Conservation (phyloP, 2,329 filamentous ascomycete species). For the Pseudogymnoascus sp. region DNA sequence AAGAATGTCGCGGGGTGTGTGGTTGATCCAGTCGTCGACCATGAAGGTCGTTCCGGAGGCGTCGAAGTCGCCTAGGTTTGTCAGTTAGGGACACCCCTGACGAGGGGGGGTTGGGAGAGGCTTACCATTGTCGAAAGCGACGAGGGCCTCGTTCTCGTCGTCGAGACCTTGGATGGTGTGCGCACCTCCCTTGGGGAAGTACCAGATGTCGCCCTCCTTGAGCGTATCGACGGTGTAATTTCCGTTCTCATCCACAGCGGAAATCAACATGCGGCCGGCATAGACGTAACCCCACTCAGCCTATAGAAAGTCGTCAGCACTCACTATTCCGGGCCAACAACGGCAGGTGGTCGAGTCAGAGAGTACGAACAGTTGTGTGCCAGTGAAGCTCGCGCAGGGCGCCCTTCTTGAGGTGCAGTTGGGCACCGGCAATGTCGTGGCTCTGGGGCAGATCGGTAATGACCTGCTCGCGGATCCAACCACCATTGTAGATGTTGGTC, state of each 20-base stretch:
- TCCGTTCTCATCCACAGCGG: constrained; percentile 55
- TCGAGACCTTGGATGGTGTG: constrained; percentile 57
- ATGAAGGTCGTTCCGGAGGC: constrained; percentile 60
- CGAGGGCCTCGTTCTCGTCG: constrained; percentile 58
- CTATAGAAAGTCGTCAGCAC: constrained; percentile 26
- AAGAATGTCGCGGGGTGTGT: constrained; percentile 54
- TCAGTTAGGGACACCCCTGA: background rate
- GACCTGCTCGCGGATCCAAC: constrained; percentile 59
- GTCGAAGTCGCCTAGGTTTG: constrained; percentile 45
- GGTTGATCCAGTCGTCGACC: constrained; percentile 60
- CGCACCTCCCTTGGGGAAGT: constrained; percentile 57
- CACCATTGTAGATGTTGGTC: constrained; percentile 52
- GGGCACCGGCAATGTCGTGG: constrained; percentile 57
- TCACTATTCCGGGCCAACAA: background rate
- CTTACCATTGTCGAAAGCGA: constrained; percentile 54
- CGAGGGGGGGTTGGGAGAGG: background rate
- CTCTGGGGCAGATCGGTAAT: constrained; percentile 58
- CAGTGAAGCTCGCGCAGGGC: constrained; percentile 59
- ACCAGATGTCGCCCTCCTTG: constrained; percentile 57
- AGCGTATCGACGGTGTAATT: constrained; percentile 46
- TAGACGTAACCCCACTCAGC: constrained; percentile 61
- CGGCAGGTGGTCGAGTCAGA: background rate
- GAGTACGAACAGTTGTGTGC: constrained; percentile 50
- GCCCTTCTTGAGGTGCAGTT: constrained; percentile 60
- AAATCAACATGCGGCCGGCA: constrained; percentile 47